Evolutionary conservation across 805 yeast species (phyloP).

Genomic region (Kuraishia molischiana): DNA sequence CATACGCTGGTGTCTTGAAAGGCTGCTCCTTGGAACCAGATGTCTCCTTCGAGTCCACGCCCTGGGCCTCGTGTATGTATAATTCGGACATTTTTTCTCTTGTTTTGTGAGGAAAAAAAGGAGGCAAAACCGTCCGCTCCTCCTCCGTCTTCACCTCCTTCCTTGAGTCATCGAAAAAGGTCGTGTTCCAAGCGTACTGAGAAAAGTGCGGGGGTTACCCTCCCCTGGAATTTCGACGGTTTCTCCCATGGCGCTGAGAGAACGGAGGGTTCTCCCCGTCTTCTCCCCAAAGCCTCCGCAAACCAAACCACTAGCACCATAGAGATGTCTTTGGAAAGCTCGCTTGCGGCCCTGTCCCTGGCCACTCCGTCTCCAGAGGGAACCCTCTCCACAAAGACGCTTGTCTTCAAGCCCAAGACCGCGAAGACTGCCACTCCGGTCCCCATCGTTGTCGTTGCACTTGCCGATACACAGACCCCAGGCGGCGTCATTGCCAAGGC

Average conservation of each 20-base stretch:
- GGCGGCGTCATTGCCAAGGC: conserved; percentile 52
- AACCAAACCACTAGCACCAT: neutral
- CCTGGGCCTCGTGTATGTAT: conserved; percentile 68
- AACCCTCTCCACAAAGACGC: conserved; percentile 53
- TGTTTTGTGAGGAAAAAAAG: neutral
- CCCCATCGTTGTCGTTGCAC: conserved; percentile 75
- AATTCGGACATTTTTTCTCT: conserved; percentile 17
- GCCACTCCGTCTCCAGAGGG: conserved; percentile 41
- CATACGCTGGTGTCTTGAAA: conserved; percentile 77
- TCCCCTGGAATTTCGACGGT: neutral
- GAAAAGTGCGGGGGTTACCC: too few species aligned
- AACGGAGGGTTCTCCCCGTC: too few species aligned
- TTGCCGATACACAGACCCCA: conserved; percentile 62
- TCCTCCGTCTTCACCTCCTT: too few species aligned
- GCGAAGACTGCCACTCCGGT: conserved; percentile 71
- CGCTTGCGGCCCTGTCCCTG: conserved; percentile 58
- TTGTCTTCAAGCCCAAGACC: conserved; percentile 88
- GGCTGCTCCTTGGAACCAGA: conserved; percentile 64
- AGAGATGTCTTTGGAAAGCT: conserved; percentile 56
- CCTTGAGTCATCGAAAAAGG: too few species aligned
- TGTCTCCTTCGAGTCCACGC: conserved; percentile 51
- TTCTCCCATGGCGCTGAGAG: neutral
- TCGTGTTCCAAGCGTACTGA: too few species aligned
- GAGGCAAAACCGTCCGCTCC: neutral
- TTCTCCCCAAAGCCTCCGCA: too few species aligned